These are phyloP conservation scores for Raffaelea deltoideospora DNA, from an alignment of 2,329 filamentous ascomycete species.

Conservation along the genomic window DNA sequence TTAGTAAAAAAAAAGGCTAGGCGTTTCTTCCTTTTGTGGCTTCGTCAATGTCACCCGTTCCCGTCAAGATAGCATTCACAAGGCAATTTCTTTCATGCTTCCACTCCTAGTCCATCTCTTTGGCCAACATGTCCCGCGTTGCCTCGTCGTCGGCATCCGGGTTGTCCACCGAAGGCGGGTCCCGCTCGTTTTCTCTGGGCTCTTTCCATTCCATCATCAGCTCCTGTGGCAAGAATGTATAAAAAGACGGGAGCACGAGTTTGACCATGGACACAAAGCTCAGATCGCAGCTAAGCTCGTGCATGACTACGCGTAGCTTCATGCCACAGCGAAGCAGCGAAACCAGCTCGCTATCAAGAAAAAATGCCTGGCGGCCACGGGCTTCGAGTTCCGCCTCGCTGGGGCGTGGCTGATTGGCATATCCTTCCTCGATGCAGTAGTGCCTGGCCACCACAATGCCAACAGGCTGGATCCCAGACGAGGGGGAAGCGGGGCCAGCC, in stretches of 20 bases:
- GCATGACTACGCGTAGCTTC: slow-evolving; percentile 42
- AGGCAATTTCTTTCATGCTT: too few relatives aligned
- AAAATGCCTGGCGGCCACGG: slow-evolving; percentile 29
- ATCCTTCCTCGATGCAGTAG: slow-evolving; percentile 31
- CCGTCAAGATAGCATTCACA: too few relatives aligned
- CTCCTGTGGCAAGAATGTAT: slow-evolving; percentile 51
- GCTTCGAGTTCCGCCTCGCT: slow-evolving; percentile 14
- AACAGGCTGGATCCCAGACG: slow-evolving; percentile 20
- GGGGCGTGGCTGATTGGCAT: slow-evolving; percentile 23
- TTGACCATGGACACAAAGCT: slow-evolving; percentile 47
- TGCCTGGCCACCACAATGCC: slow-evolving; percentile 29
- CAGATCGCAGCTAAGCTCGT: slow-evolving; percentile 42
- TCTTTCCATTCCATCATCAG: slow-evolving; percentile 53
- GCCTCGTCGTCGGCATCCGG: slow-evolving; percentile 16
- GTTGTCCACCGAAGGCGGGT: slow-evolving; percentile 28
- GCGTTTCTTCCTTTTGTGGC: too few relatives aligned
- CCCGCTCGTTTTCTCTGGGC: slow-evolving; percentile 29
- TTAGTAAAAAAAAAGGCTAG: too few relatives aligned
- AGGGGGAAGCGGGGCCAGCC: slow-evolving; percentile 9
- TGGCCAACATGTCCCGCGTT: slow-evolving; percentile 7
- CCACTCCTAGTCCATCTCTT: slow-evolving; percentile 5
- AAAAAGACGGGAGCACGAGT: slow-evolving; percentile 44
- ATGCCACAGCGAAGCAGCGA: slow-evolving; percentile 45
- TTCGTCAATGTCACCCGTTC: too few relatives aligned
- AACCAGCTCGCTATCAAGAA: slow-evolving; percentile 47